These are phyloP conservation scores for Verticillium zaregamsianum DNA, from an alignment of 2,329 filamentous ascomycete species.

Conservation along the genomic window DNA sequence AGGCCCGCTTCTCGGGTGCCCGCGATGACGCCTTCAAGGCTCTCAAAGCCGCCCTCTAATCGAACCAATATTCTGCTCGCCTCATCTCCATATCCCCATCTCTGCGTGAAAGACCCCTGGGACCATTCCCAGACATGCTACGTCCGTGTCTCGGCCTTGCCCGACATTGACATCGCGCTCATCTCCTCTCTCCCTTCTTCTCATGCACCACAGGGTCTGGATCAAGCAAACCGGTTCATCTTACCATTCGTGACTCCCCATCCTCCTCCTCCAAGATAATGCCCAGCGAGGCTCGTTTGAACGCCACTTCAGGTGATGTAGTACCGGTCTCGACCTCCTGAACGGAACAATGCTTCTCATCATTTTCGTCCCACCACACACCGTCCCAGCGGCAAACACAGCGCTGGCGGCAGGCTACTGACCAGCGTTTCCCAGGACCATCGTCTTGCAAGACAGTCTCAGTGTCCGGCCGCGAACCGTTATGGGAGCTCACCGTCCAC, in stretches of 20 bases:
- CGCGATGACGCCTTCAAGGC: constrained; percentile 42
- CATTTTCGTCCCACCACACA: neutral
- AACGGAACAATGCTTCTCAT: neutral
- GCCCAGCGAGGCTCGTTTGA: neutral
- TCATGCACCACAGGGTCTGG: neutral
- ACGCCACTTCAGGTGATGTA: neutral
- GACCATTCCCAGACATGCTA: neutral
- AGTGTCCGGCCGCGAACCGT: neutral
- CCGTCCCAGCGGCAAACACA: neutral
- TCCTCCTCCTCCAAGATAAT: neutral
- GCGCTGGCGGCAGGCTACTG: neutral
- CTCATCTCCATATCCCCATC: neutral
- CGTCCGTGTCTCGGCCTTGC: neutral
- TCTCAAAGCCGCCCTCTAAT: constrained; percentile 36
- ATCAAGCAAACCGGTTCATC: neutral
- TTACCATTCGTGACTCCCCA: neutral
- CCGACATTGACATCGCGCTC: neutral
- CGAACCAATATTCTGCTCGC: neutral
- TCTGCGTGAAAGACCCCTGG: neutral
- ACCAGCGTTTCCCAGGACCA: neutral
- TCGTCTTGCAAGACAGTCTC: neutral
- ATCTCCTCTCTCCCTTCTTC: neutral
- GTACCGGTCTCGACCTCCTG: neutral
- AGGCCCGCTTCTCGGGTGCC: constrained; percentile 53
- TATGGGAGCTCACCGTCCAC: neutral